Evolutionary conservation across 495 filamentous ascomycete genomes (phyloP), one percentile per base, ranked within the genome.

Genomic region (Talaromyces borbonicus): DNA sequence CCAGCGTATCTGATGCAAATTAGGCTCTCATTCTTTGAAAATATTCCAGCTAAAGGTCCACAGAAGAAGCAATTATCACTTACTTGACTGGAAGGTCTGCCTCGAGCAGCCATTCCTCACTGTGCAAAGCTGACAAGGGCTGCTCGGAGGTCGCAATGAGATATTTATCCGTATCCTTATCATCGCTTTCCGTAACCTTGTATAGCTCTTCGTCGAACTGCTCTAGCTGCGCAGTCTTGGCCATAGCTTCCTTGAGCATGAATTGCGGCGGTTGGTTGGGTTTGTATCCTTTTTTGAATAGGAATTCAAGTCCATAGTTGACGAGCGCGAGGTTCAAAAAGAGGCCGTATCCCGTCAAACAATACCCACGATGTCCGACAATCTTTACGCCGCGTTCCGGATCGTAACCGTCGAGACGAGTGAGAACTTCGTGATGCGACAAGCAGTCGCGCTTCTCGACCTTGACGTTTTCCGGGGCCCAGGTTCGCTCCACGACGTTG

Each of bases 161-260:
- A 56, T 97, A 98, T 64, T 98, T 97, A 69, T 94, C 87, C 19
- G 80, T 87, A 52, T 87, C 73, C 40, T 85, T 76, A 35, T 93
- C 86, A 44, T 76, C 73, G 42, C 78, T 77, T 49, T 86, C 84
- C 5, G 87, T 78, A 38, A 98, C 90, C 66, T 98, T 97, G 69
- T 98, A 98, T 30, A 97, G 65, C 57, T 97, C 89, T 61, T 98
- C 92, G 53, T 97, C 92, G 56, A 97, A 98, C 52, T 97, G 85
- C 57, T 90, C 87, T 14, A 98, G 79, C 67, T 98, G 93, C 3
- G 92, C 92, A 1, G 92, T 98, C 71, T 96, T 96, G n/a, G 88
- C 92, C 93, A 97, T 97, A 61, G 85, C 81, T 30, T 94, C 85
- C 66, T 81, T 83, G 42, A 90, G 75, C 92, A 97, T 97, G 69